phyloP scores from a whole-genome alignment of 208 protist genomes.

The Trichomonas tenax region DNA sequence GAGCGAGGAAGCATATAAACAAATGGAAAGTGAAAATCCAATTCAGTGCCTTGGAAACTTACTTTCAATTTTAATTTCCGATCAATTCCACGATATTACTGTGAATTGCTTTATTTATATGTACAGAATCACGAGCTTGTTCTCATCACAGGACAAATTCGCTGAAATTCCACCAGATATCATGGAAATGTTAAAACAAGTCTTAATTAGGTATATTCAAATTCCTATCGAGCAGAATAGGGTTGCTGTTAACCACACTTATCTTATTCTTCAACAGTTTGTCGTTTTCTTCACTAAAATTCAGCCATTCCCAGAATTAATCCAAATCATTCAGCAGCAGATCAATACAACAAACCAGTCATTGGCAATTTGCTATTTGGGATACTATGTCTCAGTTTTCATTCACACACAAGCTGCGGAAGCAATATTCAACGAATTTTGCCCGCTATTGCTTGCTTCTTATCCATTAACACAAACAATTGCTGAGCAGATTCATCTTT shows the following conservation, averaged over 20 bases:
- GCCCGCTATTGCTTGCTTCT: neutral
- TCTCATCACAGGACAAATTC: neutral
- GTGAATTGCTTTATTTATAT: neutral
- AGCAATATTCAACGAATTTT: neutral
- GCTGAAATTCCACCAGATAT: neutral
- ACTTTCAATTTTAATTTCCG: neutral
- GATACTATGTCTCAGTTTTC: neutral
- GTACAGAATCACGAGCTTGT: neutral
- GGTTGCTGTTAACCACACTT: neutral
- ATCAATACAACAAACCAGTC: neutral
- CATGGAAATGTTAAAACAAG: neutral
- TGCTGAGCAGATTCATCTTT: neutral
- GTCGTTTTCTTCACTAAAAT: neutral
- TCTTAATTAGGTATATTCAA: neutral
- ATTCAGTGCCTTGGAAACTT: neutral
- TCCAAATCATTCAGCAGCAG: neutral
- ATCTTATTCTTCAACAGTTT: neutral
- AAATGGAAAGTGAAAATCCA: neutral
- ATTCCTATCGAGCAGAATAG: neutral
- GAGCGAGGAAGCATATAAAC: neutral
- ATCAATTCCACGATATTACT: neutral
- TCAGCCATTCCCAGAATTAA: neutral
- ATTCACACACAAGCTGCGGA: neutral
- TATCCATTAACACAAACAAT: neutral
- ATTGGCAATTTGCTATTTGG: neutral